Base-by-base conservation (phyloP, 2,329 filamentous ascomycete genomes). In the Paraphaeosphaeria sporulosa region DNA sequence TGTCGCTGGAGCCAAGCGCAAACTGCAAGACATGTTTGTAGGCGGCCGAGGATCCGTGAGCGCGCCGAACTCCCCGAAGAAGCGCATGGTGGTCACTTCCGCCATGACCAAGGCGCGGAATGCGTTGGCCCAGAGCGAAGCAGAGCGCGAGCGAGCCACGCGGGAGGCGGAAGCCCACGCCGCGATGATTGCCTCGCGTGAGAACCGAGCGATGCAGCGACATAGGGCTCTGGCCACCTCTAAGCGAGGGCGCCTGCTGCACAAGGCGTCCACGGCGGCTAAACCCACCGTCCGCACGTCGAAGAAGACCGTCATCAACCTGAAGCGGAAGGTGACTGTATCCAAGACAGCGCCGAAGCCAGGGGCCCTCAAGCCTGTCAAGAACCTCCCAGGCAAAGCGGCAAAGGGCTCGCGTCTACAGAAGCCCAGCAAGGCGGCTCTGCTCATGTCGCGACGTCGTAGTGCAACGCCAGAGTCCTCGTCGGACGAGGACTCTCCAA, bases 1-100 rank as follows among this genome's bases (percentile, higher is more conserved):
- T 23, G 69, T 76, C 38, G 63, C 71, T 10, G 74, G 75, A 25
- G 69, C 73, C 5, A 78, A 77, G 64, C 74, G 75, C 62, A 77
- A 77, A 55, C 53, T 76, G 30, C 69, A 72, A 52, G 67, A 75
- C 42, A 57, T 75, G 4, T 64, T 76, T 7, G 66, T 68, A 21
- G 57, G 66, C n/a, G 54, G 63, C 23, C 65, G 64, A 34, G 51
- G 60, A 40, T 70, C 71, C n/a, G 64, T 65, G 49, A 71, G 70
- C 54, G 62, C 57, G 9, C 65, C 66, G 8, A 69, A 59, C 23
- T 74, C 73, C 12, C 72, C 72, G 2, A 76, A 75, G 58, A 76
- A 75, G 60, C 73, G 72, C 49, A 76, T 68, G n/a, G 42, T 64
- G 23, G 67, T 61, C 15, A 68, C 40, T 13, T 54, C 68, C 25